These are phyloP conservation scores for Ustilago sp. DNA, from an alignment of 1,284 basidiomycete genomes.

Conservation along the genomic window DNA sequence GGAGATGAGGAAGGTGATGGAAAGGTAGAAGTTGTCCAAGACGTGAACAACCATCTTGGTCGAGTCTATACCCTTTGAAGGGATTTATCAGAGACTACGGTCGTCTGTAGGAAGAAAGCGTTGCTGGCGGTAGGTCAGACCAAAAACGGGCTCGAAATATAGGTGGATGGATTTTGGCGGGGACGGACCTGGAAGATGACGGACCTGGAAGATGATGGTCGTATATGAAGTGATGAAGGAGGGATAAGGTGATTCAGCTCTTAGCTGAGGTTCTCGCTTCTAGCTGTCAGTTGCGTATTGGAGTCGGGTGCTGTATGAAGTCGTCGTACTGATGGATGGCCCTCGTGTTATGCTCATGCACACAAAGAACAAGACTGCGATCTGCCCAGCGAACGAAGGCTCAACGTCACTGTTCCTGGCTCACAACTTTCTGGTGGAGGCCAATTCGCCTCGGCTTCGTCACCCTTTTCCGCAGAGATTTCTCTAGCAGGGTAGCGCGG, in stretches of 20 bases:
- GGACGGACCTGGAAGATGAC: not conserved
- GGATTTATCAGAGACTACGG: not conserved
- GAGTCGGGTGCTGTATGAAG: not conserved
- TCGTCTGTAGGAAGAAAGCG: not conserved
- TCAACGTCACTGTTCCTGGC: constrained; percentile 22
- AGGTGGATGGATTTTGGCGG: not conserved
- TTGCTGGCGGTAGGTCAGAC: not conserved
- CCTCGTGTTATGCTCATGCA: not conserved
- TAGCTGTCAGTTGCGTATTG: not conserved
- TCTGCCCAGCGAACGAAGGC: constrained; percentile 1
- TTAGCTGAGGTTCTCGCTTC: constrained; percentile 6
- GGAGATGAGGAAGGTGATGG: constrained; percentile 78
- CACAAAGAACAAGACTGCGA: constrained; percentile 9
- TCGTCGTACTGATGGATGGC: not conserved
- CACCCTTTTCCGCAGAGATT: constrained; percentile 16
- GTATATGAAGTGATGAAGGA: constrained; percentile 8
- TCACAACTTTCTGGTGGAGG: constrained; percentile 7
- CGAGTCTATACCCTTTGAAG: not conserved
- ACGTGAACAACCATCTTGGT: constrained; percentile 46
- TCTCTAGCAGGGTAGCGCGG: not conserved
- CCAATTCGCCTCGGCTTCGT: not conserved
- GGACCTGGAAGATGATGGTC: not conserved
- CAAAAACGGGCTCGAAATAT: not conserved
- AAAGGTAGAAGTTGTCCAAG: constrained; percentile 77
- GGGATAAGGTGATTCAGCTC: constrained; percentile 16